A percentile compares a stretch with the other conserved stretches of the same genome.
Conservation (phyloP, 805 yeast species). For the Candida jianshihensis region DNA sequence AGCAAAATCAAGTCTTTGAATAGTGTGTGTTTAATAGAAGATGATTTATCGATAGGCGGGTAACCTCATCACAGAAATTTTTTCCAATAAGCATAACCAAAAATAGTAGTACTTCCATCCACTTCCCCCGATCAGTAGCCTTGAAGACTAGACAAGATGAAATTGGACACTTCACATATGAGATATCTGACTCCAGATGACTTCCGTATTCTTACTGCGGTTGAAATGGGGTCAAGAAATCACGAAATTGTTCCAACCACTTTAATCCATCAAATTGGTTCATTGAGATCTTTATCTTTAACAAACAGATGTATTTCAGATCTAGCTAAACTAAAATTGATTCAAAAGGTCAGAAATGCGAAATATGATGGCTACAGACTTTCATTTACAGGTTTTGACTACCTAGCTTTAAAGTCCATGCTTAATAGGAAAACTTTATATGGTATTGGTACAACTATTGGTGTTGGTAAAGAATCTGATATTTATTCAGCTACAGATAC, state of each 20-base stretch:
- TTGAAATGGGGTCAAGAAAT: conserved; percentile 83
- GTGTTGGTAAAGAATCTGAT: conserved; percentile 97
- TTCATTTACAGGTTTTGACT: conserved; percentile 87
- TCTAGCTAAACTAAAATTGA: conserved; percentile 76
- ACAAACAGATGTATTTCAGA: conserved; percentile 77
- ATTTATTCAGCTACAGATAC: conserved; percentile 75
- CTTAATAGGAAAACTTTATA: conserved; percentile 64
- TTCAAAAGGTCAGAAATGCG: conserved; percentile 78
- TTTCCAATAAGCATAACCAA: no score
- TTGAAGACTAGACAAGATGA: conserved; percentile 44
- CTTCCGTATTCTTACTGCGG: conserved; percentile 81
- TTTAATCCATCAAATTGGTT: conserved; percentile 74
- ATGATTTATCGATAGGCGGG: neutral
- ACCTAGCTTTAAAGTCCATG: conserved; percentile 82
- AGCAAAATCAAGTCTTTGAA: no score
- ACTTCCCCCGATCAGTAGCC: no score
- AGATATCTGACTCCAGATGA: conserved; percentile 88
- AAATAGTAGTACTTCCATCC: no score
- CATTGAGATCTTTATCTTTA: conserved; percentile 65
- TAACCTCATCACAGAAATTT: conserved; percentile 4
- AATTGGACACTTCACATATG: conserved; percentile 89
- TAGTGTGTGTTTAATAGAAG: neutral
- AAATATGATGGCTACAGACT: conserved; percentile 91
- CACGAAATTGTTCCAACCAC: conserved; percentile 93
- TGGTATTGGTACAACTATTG: conserved; percentile 81